These are phyloP conservation scores for Daldinia loculata DNA, from an alignment of 495 filamentous ascomycete species.

Conservation along the genomic window DNA sequence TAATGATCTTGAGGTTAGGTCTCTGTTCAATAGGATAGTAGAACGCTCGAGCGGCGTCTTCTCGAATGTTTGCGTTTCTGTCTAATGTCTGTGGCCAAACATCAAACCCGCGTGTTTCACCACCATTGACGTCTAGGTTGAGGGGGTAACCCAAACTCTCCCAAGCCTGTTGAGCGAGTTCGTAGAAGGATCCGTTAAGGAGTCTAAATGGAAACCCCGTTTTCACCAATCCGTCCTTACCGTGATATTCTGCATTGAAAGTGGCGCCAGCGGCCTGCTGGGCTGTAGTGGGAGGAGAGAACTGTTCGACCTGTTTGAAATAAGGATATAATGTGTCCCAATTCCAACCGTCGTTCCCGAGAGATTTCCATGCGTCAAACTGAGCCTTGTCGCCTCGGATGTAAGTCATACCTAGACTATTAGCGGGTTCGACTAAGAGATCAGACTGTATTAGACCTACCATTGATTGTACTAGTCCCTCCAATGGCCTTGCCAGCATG, in stretches of 20 bases:
- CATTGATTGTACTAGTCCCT: conserved; percentile 64
- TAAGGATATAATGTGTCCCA: conserved; percentile 57
- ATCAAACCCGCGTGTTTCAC: conserved; percentile 52
- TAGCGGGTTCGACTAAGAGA: not conserved
- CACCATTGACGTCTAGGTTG: conserved; percentile 54
- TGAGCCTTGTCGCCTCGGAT: conserved; percentile 63
- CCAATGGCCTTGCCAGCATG: conserved; percentile 62
- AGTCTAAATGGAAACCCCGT: conserved; percentile 57
- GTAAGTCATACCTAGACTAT: conserved; percentile 57
- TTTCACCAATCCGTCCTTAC: conserved; percentile 55
- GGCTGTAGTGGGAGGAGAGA: conserved; percentile 50
- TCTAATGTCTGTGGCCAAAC: conserved; percentile 53
- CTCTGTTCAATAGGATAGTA: conserved; percentile 54
- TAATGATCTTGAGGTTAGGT: conserved; percentile 47
- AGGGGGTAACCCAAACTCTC: conserved; percentile 47
- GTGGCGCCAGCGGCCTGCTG: conserved; percentile 54
- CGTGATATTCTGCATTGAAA: conserved; percentile 59
- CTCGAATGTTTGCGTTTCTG: conserved; percentile 43
- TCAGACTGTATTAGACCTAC: conserved; percentile 39
- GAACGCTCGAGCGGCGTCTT: conserved; percentile 52
- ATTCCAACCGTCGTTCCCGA: conserved; percentile 66
- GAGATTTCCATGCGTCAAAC: conserved; percentile 67
- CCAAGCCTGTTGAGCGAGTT: conserved; percentile 44
- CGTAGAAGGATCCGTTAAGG: conserved; percentile 42
- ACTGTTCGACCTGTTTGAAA: conserved; percentile 57